phyloP scores from a whole-genome alignment of 2,329 filamentous ascomycete genomes.

The Calonectria naviculata region DNA sequence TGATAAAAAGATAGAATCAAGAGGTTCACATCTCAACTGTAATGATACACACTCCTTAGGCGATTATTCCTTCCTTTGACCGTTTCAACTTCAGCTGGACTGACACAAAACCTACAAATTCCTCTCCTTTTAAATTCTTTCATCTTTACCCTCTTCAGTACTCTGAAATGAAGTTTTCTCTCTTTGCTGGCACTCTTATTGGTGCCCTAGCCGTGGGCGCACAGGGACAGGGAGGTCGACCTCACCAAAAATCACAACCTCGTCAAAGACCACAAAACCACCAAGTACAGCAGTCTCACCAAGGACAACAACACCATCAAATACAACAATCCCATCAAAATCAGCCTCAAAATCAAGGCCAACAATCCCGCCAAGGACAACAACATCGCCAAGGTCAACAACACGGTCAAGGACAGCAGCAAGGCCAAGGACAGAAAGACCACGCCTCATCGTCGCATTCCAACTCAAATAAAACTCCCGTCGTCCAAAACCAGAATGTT shows the following conservation, averaged over 20 bases:
- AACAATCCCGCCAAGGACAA: background rate
- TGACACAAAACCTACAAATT: background rate
- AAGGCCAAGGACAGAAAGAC: background rate
- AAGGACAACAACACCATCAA: background rate
- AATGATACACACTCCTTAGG: background rate
- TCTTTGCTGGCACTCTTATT: background rate
- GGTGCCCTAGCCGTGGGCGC: background rate
- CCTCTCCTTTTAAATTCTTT: background rate
- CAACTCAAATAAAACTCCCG: background rate
- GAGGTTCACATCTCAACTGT: background rate
- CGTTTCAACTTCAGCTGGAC: background rate
- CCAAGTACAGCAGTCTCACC: background rate
- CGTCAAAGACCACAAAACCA: background rate
- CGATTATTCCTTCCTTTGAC: background rate
- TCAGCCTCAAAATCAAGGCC: background rate
- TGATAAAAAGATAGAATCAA: background rate
- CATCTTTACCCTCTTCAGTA: background rate
- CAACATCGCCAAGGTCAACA: background rate
- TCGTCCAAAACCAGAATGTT: background rate
- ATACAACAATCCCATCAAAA: background rate
- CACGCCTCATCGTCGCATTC: background rate
- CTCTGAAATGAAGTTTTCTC: background rate
- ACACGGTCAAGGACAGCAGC: background rate
- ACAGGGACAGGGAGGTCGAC: background rate
- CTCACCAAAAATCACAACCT: background rate